Evolutionary conservation across 108 stramenopile genomes (phyloP), one percentile per base, ranked within the genome.

Genomic region (Licmophora abbreviata): DNA sequence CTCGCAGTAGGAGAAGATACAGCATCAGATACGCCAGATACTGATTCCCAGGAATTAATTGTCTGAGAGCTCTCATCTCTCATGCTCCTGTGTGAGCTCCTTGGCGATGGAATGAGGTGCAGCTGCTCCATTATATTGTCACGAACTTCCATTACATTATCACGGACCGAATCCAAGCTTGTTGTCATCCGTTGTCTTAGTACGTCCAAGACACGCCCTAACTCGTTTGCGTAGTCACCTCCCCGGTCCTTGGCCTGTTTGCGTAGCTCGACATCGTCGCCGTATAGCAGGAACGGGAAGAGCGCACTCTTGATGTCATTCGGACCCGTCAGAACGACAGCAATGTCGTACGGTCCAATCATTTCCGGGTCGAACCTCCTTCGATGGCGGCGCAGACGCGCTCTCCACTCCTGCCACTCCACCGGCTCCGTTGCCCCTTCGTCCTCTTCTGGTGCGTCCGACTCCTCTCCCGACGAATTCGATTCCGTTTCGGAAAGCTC

Each of bases 271-370:
- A 14, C 15, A 17, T 28, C 49, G 17, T 51, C 49, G 4, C 49
- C 49, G 28, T 18, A 15, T 49, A 67, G 55, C 26, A 76, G 44
- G 48, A 76, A 69, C 0, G 82, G 82, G 44, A 84, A 54, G 24
- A 76, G 68, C 6, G 62, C 58, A 50, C 73, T 69, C 42, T 84
- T 84, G 22, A 84, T 40, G 46, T 84, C 82, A 61, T 84, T 84
- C 20, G 73, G 26, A 49, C 82, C 82, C 4, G 74, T 69, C 30
- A 84, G 41, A 23, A 84, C 75, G 4, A 84, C 73, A 9, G 73
- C 77, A 35, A 79, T 59, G 60, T 84, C 77, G 35, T 77, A 84
- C 44, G 63, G 44, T 0, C 54, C 59, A 3, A 54, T 51, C 18
- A 52, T 43, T 8, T 58, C 44, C 12, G 66, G 63, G 44, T 67